Evolutionary conservation across 495 filamentous ascomycete species (phyloP).

Genomic region (Trichoderma orchidacearum): DNA sequence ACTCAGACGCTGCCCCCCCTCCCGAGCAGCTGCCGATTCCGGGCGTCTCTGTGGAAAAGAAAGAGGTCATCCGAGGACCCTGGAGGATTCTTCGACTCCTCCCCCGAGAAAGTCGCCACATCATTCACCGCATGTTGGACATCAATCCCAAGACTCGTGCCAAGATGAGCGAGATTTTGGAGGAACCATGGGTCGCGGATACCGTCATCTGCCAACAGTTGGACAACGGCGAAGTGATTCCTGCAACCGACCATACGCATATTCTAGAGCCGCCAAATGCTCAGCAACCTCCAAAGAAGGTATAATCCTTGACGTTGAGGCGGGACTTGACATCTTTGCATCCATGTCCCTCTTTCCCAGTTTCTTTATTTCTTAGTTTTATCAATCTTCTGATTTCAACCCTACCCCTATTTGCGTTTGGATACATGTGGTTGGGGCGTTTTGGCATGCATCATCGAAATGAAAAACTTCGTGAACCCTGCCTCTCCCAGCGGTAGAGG

Average conservation of each 20-base stretch:
- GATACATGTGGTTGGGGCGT: background rate
- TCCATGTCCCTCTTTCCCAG: background rate
- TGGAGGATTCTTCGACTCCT: slow-evolving; percentile 87
- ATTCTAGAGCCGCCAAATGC: slow-evolving; percentile 34
- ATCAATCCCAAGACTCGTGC: slow-evolving; percentile 74
- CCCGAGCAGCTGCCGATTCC: slow-evolving; percentile 8
- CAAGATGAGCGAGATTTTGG: slow-evolving; percentile 68
- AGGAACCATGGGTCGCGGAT: slow-evolving; percentile 77
- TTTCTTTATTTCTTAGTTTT: background rate
- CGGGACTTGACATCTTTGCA: background rate
- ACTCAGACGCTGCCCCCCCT: slow-evolving; percentile 5
- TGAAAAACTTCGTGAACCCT: too few species aligned
- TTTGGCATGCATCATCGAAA: too few species aligned
- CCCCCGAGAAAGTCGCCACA: slow-evolving; percentile 76
- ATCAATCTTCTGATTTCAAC: too few species aligned
- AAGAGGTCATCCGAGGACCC: slow-evolving; percentile 78
- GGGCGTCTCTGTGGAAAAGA: slow-evolving; percentile 36
- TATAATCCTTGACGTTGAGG: background rate
- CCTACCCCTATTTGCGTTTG: too few species aligned
- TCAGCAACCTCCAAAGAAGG: slow-evolving; percentile 14
- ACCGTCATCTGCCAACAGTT: slow-evolving; percentile 46
- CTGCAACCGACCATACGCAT: slow-evolving; percentile 36
- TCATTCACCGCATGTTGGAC: slow-evolving; percentile 89
- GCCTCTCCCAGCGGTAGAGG: background rate
- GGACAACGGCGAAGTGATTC: slow-evolving; percentile 25